Conservation (phyloP, 2,329 filamentous ascomycete genomes). For the Bipolaris victoriae region DNA sequence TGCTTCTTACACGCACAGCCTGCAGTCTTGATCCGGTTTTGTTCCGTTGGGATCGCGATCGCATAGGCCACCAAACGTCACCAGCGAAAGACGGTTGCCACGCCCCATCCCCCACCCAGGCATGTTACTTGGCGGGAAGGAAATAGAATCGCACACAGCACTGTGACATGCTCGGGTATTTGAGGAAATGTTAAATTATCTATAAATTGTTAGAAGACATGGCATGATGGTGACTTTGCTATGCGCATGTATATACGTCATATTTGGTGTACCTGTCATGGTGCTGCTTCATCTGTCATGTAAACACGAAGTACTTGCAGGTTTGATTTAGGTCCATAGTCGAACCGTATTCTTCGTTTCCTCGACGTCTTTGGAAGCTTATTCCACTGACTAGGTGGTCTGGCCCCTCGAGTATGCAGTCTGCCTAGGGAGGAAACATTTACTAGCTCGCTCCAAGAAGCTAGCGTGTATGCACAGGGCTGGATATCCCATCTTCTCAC, state of each 20-base stretch:
- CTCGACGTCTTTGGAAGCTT: neutral
- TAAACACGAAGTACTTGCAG: neutral
- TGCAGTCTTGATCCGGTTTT: slow-evolving; percentile 7
- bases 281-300: neutral
- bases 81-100: neutral
- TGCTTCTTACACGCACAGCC: neutral
- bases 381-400: neutral
- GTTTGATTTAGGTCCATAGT: neutral
- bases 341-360: neutral
- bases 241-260: slow-evolving; percentile 4
- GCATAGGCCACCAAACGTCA: neutral
- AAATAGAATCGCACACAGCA: neutral
- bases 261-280: neutral
- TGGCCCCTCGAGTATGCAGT: neutral
- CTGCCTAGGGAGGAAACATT: neutral
- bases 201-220: neutral
- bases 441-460: slow-evolving; percentile 1
- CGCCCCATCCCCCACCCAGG: neutral
- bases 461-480: neutral
- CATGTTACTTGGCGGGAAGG: neutral
- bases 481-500: neutral
- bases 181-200: neutral
- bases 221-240: neutral
- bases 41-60: slow-evolving; percentile 10
- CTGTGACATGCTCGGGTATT: neutral